These are phyloP conservation scores for Nemophila menziesii DNA, from an alignment of 257 asterid genomes.

Conservation along the genomic window DNA sequence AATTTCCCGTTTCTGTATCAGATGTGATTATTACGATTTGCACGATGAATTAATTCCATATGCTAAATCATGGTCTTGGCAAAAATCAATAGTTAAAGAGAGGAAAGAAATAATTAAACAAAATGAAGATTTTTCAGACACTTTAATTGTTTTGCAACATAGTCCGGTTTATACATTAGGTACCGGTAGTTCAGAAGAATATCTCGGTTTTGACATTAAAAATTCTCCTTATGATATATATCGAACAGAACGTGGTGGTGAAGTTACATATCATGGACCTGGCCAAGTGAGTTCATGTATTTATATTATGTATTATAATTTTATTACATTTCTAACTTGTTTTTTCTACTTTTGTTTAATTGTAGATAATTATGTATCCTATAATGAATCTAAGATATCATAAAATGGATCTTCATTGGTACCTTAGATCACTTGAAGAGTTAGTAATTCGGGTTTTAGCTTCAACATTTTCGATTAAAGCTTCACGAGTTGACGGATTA, in stretches of 20 bases:
- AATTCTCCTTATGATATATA: conserved; percentile 52
- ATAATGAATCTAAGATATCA: conserved; percentile 81
- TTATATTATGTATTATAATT: neutral
- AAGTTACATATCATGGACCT: conserved; percentile 96
- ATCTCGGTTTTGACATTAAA: conserved; percentile 47
- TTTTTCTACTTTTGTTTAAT: conserved; percentile 2
- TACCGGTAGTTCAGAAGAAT: conserved; percentile 54
- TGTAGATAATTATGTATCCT: conserved; percentile 92
- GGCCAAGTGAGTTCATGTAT: conserved; percentile 54
- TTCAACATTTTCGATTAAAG: conserved; percentile 49
- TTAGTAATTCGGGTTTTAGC: conserved; percentile 78
- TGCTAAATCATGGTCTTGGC: conserved; percentile 83
- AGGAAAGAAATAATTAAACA: conserved; percentile 25
- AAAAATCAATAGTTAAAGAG: conserved; percentile 52
- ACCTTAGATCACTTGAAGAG: conserved; percentile 90
- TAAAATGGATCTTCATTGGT: conserved; percentile 85
- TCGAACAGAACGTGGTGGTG: conserved; percentile 87
- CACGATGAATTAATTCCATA: conserved; percentile 63
- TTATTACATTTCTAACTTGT: conserved; percentile 9
- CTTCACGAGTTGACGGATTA: conserved; percentile 64
- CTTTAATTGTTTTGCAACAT: conserved; percentile 70
- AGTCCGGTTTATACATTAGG: conserved; percentile 87
- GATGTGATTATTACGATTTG: conserved; percentile 54
- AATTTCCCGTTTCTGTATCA: conserved; percentile 4
- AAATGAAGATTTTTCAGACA: conserved; percentile 49